phyloP scores from a whole-genome alignment of 2,329 filamentous ascomycete species.

The Blastomyces gilchristii region DNA sequence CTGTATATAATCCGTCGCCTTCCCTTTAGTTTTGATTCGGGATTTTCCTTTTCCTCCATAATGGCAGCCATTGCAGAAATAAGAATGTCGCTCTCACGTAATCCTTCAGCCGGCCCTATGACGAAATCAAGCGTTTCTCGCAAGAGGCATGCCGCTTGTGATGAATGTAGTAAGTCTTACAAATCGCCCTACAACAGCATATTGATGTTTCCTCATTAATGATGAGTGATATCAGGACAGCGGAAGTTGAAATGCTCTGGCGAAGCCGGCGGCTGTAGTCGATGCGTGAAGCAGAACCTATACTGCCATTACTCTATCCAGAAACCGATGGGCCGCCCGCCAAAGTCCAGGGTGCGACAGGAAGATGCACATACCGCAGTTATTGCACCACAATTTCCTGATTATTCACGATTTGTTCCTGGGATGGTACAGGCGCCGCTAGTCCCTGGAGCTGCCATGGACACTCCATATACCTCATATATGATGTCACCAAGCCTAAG shows the following conservation, averaged over 20 bases:
- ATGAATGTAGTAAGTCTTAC: slow-evolving; percentile 37
- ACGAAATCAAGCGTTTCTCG: slow-evolving; percentile 10
- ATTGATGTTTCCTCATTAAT: slow-evolving; percentile 4
- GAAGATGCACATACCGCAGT: slow-evolving; percentile 14
- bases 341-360: slow-evolving; percentile 30
- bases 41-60: background rate
- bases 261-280: slow-evolving; percentile 33
- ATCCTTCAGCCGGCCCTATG: slow-evolving; percentile 12
- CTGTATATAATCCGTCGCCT: background rate
- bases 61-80: slow-evolving; percentile 5
- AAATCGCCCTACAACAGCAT: slow-evolving; percentile 14
- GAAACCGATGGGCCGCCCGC: slow-evolving; percentile 40
- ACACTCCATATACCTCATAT: slow-evolving; percentile 20
- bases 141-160: slow-evolving; percentile 40
- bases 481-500: slow-evolving; percentile 13
- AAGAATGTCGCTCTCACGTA: slow-evolving; percentile 11
- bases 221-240: slow-evolving; percentile 29
- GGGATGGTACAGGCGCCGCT: background rate
- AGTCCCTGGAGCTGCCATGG: slow-evolving; percentile 22
- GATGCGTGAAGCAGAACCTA: slow-evolving; percentile 35
- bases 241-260: slow-evolving; percentile 42
- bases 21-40: background rate
- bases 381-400: background rate
- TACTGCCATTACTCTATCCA: slow-evolving; percentile 38
- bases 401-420: background rate